A percentile compares a stretch with the other conserved stretches of the same genome.
phyloP scores from a whole-genome alignment of 208 protist species.

The Trypanosoma lewisi region DNA sequence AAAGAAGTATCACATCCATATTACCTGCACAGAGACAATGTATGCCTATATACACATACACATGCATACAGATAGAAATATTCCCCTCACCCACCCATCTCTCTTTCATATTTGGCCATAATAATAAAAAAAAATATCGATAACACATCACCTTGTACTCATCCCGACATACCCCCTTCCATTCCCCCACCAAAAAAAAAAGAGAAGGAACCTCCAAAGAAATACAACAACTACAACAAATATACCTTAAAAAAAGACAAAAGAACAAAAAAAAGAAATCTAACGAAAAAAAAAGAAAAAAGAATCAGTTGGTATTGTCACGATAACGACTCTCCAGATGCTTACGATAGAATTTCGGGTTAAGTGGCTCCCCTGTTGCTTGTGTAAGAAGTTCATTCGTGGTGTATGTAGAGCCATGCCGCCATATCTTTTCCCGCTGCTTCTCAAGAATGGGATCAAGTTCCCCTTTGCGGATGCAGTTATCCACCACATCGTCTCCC shows the following conservation, averaged over 20 bases:
- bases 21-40: too few species aligned
- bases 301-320: slow-evolving; percentile 9
- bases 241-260: background rate
- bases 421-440: slow-evolving; percentile 28
- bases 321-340: slow-evolving; percentile 80
- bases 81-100: too few species aligned
- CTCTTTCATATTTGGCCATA: too few species aligned
- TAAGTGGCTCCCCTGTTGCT: slow-evolving; percentile 74
- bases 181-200: too few species aligned
- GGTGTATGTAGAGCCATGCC: slow-evolving; percentile 33
- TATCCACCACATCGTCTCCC: slow-evolving; percentile 26
- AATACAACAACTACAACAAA: too few species aligned
- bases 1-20: too few species aligned
- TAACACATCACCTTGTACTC: too few species aligned
- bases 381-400: slow-evolving; percentile 68
- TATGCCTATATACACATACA: too few species aligned
- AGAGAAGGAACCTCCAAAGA: too few species aligned
- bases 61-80: too few species aligned
- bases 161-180: too few species aligned
- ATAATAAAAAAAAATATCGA: too few species aligned
- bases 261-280: background rate
- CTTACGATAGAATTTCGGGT: slow-evolving; percentile 61
- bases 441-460: slow-evolving; percentile 27
- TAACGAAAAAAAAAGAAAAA: background rate
- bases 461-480: slow-evolving; percentile 53